A percentile compares a stretch with the other conserved stretches of the same genome.
Conservation (phyloP, 1,284 basidiomycete species). For the Ustilago curta region DNA sequence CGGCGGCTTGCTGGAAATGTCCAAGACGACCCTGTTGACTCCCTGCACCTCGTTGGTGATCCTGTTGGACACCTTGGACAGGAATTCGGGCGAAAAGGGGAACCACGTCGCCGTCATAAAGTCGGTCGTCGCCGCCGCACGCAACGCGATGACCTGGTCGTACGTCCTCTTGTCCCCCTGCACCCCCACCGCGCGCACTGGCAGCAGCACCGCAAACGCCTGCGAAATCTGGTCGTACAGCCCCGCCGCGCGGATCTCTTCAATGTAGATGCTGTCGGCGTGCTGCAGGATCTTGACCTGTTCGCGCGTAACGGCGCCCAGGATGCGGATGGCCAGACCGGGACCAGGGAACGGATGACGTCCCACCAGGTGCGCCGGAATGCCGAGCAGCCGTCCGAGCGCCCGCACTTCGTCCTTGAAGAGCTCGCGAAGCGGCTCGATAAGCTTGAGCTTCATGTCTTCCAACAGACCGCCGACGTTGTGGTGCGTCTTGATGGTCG, state of each 20-base stretch:
- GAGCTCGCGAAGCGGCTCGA: constrained; percentile 95
- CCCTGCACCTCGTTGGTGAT: constrained; percentile 98
- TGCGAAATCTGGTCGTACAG: constrained; percentile 95
- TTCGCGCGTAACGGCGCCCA: constrained; percentile 90
- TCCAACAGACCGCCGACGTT: constrained; percentile 96
- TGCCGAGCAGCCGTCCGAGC: constrained; percentile 87
- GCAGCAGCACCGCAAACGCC: constrained; percentile 96
- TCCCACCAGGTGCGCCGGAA: constrained; percentile 92
- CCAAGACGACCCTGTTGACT: constrained; percentile 74
- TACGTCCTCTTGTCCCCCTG: constrained; percentile 98
- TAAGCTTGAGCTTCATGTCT: constrained; percentile 99
- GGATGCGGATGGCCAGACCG: constrained; percentile 97
- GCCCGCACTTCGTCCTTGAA: constrained; percentile 99
- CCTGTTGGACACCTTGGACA: constrained; percentile 91
- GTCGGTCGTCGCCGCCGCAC: constrained; percentile 67
- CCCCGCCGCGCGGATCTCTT: constrained; percentile 92
- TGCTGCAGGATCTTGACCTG: constrained; percentile 95
- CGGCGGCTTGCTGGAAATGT: constrained; percentile 97
- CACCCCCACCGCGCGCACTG: constrained; percentile 95
- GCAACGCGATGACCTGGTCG: constrained; percentile 79
- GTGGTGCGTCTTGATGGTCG: constrained; percentile 99
- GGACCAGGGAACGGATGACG: constrained; percentile 99
- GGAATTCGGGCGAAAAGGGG: constrained; percentile 91
- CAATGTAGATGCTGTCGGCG: constrained; percentile 96
- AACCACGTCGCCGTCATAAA: constrained; percentile 71